phyloP scores from a whole-genome alignment of 306 rosid species.

The Nissolia schottii region DNA sequence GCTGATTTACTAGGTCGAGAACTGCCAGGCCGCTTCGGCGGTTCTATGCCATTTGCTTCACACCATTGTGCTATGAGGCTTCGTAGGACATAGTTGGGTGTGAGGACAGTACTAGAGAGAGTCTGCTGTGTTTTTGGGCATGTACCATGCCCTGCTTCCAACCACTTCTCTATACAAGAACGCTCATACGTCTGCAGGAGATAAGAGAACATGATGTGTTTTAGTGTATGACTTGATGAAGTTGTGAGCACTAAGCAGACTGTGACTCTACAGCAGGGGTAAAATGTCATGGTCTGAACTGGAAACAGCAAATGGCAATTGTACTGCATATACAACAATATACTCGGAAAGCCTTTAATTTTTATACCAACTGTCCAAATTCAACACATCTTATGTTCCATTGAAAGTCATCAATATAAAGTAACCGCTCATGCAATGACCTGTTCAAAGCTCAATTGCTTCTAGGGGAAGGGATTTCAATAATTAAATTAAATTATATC shows the following conservation, averaged over 20 bases:
- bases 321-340: not conserved
- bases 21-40: constrained; percentile 78
- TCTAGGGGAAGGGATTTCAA: not conserved
- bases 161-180: constrained; percentile 90
- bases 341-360: not conserved
- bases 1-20: constrained; percentile 55
- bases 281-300: constrained; percentile 3
- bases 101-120: constrained; percentile 66
- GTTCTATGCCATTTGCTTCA: constrained; percentile 89
- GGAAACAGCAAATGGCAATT: constrained; percentile 2
- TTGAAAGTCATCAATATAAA: not conserved
- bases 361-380: not conserved
- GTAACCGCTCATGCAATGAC: not conserved
- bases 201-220: constrained; percentile 22
- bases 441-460: not conserved
- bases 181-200: constrained; percentile 90
- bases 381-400: constrained; percentile 2
- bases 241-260: constrained; percentile 17
- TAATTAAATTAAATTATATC: not conserved
- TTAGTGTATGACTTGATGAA: constrained; percentile 6
- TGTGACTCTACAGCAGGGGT: constrained; percentile 14
- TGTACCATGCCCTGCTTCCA: constrained; percentile 82
- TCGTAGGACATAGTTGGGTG: constrained; percentile 88
- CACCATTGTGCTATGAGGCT: constrained; percentile 99
- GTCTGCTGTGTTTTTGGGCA: constrained; percentile 92